Base-by-base conservation (phyloP, 2,329 filamentous ascomycete species). In the Achaetomium macrosporum region DNA sequence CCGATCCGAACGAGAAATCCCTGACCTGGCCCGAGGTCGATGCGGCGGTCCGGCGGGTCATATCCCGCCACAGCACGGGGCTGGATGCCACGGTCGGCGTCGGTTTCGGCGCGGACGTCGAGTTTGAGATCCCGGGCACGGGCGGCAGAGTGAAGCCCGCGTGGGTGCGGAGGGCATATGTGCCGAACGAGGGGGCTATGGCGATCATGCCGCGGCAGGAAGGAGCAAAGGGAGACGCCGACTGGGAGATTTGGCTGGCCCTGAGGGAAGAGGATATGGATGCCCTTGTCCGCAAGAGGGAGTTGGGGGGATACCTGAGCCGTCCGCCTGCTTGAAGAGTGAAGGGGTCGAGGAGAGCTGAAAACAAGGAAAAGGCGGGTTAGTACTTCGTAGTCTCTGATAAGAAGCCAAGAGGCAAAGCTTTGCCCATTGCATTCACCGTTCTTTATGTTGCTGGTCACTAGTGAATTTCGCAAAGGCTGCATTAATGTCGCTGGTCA, bases 231-330 rank as follows among this genome's bases (percentile, higher is more conserved):
- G 51, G 51, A 10, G 55, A 47, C 3, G 48, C n/a, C 13, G 42
- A 57, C 15, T 57, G 51, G 55, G 51, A 57, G 41, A 16, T 54
- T 11, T 50, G 36, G 37, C 5, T 57, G 15, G 48, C 44, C 11
- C 16, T 57, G 30, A 31, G 51, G 30, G 36, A 33, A 25, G 45
- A 54, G 35, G 51, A 57, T 44, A 47, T 57, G 51, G 17, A 5
- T 25, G 25, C 25, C 25, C 25, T 25, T 25, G 25, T 25, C 25
- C 4, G 25, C 25, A 7, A 25, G 25, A 4, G 25, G 25, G 25
- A 25, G 25, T 25, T 25, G 25, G 25, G 25, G 25, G 7, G 25
- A 4, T 25, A 25, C 25, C 25, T 25, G 25, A 25, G 25, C 7
- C 25, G 25, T 4, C 25, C 25, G 7, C 25, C 25, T 25, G 25